These are phyloP conservation scores for Ziziphus jujuba DNA, from an alignment of 306 rosid genomes.

Conservation along the genomic window DNA sequence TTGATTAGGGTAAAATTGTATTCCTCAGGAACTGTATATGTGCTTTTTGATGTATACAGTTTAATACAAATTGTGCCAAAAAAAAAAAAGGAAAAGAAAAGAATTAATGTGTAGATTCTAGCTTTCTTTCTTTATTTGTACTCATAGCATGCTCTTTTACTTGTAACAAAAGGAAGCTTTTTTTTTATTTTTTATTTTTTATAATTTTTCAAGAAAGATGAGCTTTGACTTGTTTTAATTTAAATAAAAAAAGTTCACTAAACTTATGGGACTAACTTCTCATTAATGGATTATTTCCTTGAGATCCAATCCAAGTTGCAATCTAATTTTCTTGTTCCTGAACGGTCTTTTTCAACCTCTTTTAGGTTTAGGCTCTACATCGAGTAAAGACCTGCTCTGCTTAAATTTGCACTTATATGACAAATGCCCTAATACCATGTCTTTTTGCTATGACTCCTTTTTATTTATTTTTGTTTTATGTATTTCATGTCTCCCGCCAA, in stretches of 20 bases:
- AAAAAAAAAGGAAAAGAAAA: too few species aligned
- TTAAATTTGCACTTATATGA: conserved; percentile 8
- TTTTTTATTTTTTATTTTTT: too few species aligned
- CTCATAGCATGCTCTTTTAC: too few species aligned
- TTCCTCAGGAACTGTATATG: background rate
- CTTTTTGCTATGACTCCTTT: background rate
- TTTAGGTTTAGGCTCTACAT: conserved; percentile 1
- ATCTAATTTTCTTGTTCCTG: conserved; percentile 8
- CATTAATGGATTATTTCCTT: background rate
- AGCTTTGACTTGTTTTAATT: background rate
- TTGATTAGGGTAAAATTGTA: background rate
- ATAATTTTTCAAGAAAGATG: too few species aligned
- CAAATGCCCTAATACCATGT: background rate
- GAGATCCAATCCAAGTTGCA: background rate
- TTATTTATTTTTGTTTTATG: conserved; percentile 1
- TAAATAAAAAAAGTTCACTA: background rate
- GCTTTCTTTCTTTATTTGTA: too few species aligned
- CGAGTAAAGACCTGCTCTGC: background rate
- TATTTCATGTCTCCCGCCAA: too few species aligned
- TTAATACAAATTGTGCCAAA: background rate
- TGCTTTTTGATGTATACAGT: conserved; percentile 1
- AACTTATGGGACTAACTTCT: background rate
- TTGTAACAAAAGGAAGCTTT: too few species aligned
- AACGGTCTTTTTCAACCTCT: background rate
- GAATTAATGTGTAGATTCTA: background rate